Evolutionary conservation across 2,329 filamentous ascomycete genomes (phyloP), one percentile per base, ranked within the genome.

Genomic region (Penicillium glabrum): DNA sequence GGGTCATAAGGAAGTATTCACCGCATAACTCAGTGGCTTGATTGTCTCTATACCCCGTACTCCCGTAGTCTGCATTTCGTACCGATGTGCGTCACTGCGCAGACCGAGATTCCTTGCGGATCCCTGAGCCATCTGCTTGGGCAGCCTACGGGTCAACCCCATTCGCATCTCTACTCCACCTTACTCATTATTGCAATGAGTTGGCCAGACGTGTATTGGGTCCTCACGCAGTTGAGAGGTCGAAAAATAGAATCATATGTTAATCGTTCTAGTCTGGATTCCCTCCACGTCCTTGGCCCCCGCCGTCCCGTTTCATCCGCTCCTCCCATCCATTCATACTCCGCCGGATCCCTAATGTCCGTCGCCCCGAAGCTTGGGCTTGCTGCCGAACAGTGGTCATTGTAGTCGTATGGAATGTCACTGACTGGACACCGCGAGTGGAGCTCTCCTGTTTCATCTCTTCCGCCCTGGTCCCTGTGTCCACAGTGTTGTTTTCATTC

Each of bases 281-380:
- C 45, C 41, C 39, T 60, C 51, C 62, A 50, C 53, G 56, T 29
- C 39, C 52, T 53, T 46, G 50, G 51, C 61, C 61, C 59, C 68
- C 63, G 53, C 58, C 58, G 50, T 62, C 68, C 62, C 65, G 65
- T 57, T 72, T 73, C 71, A 74, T 72, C 59, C 71, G 66, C 21
- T 71, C 72, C 54, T 73, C 71, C 77, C 77, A 79, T 46, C 75
- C 75, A 61, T 67, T 76, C 72, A 77, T 74, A 49, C 69, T 76
- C 50, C 76, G 70, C 43, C 77, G 72, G 51, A 79, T 71, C 27
- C 77, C 77, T 54, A 78, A 59, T 19, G 76, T 78, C 64, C 72
- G 75, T 52, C 70, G 72, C 53, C 62, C 64, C 37, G 61, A 61
- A 7, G 60, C 50, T 39, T 59, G 62, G 51, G 37, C 54, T 23